phyloP scores from a whole-genome alignment of 2,329 filamentous ascomycete species.

The Trichoderma sp. region DNA sequence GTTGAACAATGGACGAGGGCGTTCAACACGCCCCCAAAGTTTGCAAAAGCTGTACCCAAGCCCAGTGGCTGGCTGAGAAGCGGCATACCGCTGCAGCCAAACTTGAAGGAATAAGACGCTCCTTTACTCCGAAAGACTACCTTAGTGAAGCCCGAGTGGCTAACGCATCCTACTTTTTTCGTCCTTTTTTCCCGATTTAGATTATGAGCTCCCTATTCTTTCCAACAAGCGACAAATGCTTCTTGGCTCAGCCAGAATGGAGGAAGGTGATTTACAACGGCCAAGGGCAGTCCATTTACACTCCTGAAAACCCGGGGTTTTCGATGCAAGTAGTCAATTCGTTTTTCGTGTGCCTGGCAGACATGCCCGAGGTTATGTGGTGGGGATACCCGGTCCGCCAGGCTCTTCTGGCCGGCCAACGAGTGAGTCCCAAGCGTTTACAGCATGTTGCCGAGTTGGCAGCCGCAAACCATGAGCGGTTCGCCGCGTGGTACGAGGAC shows the following conservation, averaged over 20 bases:
- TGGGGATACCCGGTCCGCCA: slow-evolving; percentile 28
- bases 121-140: background rate
- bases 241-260: slow-evolving; percentile 38
- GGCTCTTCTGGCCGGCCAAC: slow-evolving; percentile 25
- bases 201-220: slow-evolving; percentile 41
- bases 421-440: slow-evolving; percentile 31
- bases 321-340: slow-evolving; percentile 31
- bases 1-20: background rate
- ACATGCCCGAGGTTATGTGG: slow-evolving; percentile 35
- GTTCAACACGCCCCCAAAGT: background rate
- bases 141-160: background rate
- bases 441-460: slow-evolving; percentile 31
- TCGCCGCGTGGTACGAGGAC: slow-evolving; percentile 34
- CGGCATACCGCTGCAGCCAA: background rate
- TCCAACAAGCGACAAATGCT: slow-evolving; percentile 34
- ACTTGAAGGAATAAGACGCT: background rate
- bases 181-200: slow-evolving; percentile 23
- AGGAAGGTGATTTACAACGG: slow-evolving; percentile 32
- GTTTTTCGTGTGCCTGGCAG: slow-evolving; percentile 35
- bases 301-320: slow-evolving; percentile 24
- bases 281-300: slow-evolving; percentile 29
- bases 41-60: background rate
- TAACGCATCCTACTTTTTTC: background rate
- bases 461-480: slow-evolving; percentile 29
- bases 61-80: background rate